Evolutionary conservation across 306 rosid species (phyloP).

Genomic region (Benincasa hispida): DNA sequence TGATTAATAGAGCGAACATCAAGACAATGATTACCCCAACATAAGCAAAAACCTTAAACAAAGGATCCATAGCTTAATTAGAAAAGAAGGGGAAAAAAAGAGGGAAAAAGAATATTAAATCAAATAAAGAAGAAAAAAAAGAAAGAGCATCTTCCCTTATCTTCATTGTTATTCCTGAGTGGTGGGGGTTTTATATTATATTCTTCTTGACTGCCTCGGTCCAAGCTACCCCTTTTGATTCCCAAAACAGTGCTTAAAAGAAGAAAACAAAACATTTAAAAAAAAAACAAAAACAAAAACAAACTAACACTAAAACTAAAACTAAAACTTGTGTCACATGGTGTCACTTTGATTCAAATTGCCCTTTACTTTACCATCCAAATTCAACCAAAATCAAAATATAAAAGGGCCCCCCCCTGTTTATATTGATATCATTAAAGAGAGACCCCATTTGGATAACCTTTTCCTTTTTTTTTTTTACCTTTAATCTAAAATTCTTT

Average conservation of each 20-base stretch:
- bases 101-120: neutral
- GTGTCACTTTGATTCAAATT: constrained; percentile 33
- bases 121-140: too few species aligned
- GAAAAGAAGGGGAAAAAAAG: too few species aligned
- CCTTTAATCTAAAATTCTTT: constrained; percentile 20
- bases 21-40: constrained; percentile 4
- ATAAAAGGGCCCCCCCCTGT: constrained; percentile 20
- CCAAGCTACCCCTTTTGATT: neutral
- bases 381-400: constrained; percentile 22
- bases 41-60: neutral
- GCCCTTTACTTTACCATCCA: constrained; percentile 30
- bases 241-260: neutral
- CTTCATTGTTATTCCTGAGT: neutral
- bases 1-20: neutral
- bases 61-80: neutral
- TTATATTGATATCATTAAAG: constrained; percentile 7
- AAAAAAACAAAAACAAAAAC: too few species aligned
- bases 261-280: neutral
- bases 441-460: neutral
- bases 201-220: neutral
- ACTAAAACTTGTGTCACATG: constrained; percentile 32
- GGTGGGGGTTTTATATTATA: constrained; percentile 1
- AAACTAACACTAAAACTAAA: too few species aligned
- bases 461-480: neutral
- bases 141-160: neutral